These are phyloP conservation scores for Stenogyne calaminthoides DNA, from an alignment of 305 asterid genomes.

Conservation along the genomic window DNA sequence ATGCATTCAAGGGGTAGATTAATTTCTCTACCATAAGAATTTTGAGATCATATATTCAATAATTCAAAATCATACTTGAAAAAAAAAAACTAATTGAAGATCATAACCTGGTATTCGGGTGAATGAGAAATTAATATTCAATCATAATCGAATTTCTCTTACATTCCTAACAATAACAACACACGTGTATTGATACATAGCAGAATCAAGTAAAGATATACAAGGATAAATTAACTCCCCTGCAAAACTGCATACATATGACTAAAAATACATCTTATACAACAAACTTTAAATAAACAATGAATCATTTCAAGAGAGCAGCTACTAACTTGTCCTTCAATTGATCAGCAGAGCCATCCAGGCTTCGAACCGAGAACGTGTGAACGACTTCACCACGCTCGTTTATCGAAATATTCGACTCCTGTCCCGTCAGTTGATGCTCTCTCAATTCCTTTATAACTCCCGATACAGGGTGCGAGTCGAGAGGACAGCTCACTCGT, in stretches of 20 bases:
- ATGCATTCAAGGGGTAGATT: background rate
- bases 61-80: too few relatives aligned
- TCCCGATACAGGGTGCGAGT: conserved; percentile 69
- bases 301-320: conserved; percentile 51
- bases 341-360: conserved; percentile 40
- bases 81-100: too few relatives aligned
- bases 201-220: background rate
- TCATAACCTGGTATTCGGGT: too few relatives aligned
- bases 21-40: background rate
- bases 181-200: background rate
- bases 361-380: conserved; percentile 44
- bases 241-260: background rate
- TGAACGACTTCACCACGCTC: conserved; percentile 59
- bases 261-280: conserved; percentile 2
- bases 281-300: conserved; percentile 20
- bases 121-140: background rate
- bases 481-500: conserved; percentile 67
- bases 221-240: background rate
- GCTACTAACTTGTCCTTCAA: conserved; percentile 69
- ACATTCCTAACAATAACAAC: background rate
- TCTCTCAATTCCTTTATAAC: conserved; percentile 60
- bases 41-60: too few relatives aligned
- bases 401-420: conserved; percentile 50
- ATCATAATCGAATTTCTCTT: background rate
- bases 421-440: conserved; percentile 57